These are phyloP conservation scores for Phytopythium ostracodes DNA, from an alignment of 352 stramenopile genomes.

Conservation along the genomic window DNA sequence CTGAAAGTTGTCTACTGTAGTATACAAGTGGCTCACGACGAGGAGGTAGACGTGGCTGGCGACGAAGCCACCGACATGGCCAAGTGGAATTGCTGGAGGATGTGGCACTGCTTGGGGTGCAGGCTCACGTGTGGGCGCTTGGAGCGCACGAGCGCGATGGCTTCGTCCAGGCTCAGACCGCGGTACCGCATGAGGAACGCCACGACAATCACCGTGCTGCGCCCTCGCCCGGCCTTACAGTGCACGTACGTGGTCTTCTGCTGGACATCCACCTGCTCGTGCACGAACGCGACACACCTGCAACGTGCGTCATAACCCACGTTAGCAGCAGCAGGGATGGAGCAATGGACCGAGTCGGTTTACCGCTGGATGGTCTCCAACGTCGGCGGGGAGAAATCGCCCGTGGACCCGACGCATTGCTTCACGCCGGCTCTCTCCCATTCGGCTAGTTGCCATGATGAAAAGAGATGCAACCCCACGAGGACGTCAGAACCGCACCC, in stretches of 20 bases:
- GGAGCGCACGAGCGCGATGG: constrained; percentile 41
- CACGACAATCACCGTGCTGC: constrained; percentile 69
- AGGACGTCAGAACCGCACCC: background rate
- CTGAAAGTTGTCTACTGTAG: background rate
- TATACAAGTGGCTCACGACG: constrained; percentile 1
- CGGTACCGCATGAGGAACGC: constrained; percentile 68
- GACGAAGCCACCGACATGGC: background rate
- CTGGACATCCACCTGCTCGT: constrained; percentile 45
- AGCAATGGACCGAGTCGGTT: background rate
- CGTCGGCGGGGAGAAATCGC: constrained; percentile 63
- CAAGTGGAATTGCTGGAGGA: constrained; percentile 37
- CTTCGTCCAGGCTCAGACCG: constrained; percentile 47
- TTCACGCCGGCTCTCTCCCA: constrained; percentile 41
- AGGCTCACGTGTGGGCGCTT: constrained; percentile 67
- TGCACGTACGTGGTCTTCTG: constrained; percentile 73
- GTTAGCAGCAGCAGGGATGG: background rate
- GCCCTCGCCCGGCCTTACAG: constrained; percentile 74
- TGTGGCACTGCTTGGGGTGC: constrained; percentile 48
- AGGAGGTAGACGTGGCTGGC: constrained; percentile 5
- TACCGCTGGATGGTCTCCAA: constrained; percentile 56
- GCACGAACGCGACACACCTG: constrained; percentile 60
- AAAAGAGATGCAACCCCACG: background rate
- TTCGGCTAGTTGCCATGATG: constrained; percentile 25
- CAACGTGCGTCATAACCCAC: background rate
- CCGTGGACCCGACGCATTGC: constrained; percentile 63